Evolutionary conservation across 495 filamentous ascomycete species (phyloP), one percentile per base, ranked within the genome.

Genomic region (Penicillium ucsense): DNA sequence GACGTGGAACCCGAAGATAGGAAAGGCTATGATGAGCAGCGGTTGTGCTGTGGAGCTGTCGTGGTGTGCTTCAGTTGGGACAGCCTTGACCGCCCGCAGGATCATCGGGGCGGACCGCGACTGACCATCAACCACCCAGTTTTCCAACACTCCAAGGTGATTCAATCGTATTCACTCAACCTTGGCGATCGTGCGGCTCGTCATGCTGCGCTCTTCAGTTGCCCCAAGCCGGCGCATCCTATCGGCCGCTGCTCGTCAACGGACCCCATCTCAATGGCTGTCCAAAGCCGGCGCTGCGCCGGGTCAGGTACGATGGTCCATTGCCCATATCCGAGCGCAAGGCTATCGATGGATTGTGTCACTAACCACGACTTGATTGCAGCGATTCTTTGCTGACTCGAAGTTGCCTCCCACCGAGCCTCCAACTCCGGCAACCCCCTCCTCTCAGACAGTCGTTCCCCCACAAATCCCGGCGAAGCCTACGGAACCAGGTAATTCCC

Each of bases 391-490:
- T 39, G 70, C 71, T 43, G 70, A 74, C 52, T 50, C 59, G 27
- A 72, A 67, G 41, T 55, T 59, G 34, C 62, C 68, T 45, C 52
- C 55, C 7, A 52, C 61, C 8, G 58, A 51, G 49, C 56, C 57
- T 32, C 57, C 66, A 20, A 72, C 71, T 3, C 71, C 70, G 38
- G 68, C 53, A 30, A 57, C 71, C 39, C 72, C 72, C 43, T 73
- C 77, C 20, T 68, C 73, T 45, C 60, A 68, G 36, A 68, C 79
- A n/a, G 66, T 72, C 39, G 76, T 87, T 40, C 68, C 79, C 30
- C 67, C 79, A 39, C 73, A 83, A 55, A 76, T 80, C 41, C 70
- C 83, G 32, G 76, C 83, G 31, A 76, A 76, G 48, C 78, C 81
- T 40, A 63, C 69, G 43, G 65, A 65, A 50, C 59, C 70, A 58